Evolutionary conservation across 2,329 filamentous ascomycete genomes (phyloP).

Genomic region (Lecanicillium sp.): DNA sequence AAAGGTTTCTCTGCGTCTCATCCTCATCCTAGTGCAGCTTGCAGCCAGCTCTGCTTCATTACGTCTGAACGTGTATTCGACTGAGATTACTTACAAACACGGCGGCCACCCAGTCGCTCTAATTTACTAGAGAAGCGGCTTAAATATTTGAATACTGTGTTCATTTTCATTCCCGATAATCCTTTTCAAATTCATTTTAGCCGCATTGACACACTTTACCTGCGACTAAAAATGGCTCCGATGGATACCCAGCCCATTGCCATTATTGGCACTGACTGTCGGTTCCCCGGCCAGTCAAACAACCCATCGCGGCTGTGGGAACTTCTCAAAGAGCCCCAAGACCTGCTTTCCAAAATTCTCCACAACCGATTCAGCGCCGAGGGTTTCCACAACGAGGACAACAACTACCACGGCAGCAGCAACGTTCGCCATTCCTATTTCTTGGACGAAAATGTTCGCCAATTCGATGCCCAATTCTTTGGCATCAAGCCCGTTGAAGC

Average conservation of each 20-base stretch:
- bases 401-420: conserved; percentile 12
- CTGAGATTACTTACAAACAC: neutral
- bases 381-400: neutral
- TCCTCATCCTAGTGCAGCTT: neutral
- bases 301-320: conserved; percentile 10
- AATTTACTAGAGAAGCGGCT: neutral
- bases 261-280: conserved; percentile 10
- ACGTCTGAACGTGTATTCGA: neutral
- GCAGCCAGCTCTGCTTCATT: neutral
- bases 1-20: neutral
- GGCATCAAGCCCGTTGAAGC: conserved; percentile 35
- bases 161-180: no score
- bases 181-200: neutral
- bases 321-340: conserved; percentile 8
- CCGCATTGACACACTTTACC: neutral
- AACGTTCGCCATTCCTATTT: conserved; percentile 3
- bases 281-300: conserved; percentile 8
- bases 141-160: neutral
- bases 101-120: neutral
- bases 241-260: conserved; percentile 8
- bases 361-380: neutral
- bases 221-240: neutral
- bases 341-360: conserved; percentile 20
- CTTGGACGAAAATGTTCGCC: conserved; percentile 1
- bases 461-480: conserved; percentile 38